A percentile compares a stretch with the other conserved stretches of the same genome.
These are phyloP conservation scores for Trichosporon sp. DNA, from an alignment of 1,284 basidiomycete species.

Conservation along the genomic window DNA sequence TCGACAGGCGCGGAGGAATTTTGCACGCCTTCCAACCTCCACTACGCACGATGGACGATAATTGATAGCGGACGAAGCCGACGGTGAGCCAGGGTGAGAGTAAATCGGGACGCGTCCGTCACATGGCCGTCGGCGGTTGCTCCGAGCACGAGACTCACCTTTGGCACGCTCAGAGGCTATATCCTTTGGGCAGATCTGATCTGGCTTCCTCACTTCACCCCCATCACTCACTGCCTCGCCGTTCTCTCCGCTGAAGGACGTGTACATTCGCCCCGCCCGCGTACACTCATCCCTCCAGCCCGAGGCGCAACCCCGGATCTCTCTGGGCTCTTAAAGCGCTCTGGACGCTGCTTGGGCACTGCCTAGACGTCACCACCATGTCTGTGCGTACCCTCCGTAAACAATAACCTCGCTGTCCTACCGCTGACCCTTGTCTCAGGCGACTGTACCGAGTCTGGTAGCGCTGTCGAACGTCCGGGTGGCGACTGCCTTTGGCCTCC, in stretches of 20 bases:
- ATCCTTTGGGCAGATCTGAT: not conserved
- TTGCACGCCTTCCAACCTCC: not conserved
- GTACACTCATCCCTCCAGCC: not conserved
- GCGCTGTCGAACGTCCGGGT: constrained; percentile 12
- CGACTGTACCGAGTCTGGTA: not conserved
- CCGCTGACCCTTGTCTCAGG: constrained; percentile 17
- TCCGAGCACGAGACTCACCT: constrained; percentile 15
- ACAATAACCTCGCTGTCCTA: not conserved
- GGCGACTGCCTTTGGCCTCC: constrained; percentile 2
- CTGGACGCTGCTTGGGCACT: not conserved
- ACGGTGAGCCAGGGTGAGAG: not conserved
- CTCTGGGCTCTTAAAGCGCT: not conserved
- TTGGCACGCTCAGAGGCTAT: not conserved
- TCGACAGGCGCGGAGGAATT: not conserved
- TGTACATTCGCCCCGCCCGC: not conserved
- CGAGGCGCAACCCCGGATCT: constrained; percentile 7
- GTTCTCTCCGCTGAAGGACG: not conserved
- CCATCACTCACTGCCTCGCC: not conserved
- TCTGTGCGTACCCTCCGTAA: constrained; percentile 21
- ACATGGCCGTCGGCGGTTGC: constrained; percentile 3
- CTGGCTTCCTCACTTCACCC: constrained; percentile 1
- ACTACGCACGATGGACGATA: too few species aligned
- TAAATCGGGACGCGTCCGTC: not conserved
- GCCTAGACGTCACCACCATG: constrained; percentile 18
- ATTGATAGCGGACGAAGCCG: constrained; percentile 16